These are phyloP conservation scores for Mimosa pudica DNA, from an alignment of 306 rosid species.

Conservation along the genomic window DNA sequence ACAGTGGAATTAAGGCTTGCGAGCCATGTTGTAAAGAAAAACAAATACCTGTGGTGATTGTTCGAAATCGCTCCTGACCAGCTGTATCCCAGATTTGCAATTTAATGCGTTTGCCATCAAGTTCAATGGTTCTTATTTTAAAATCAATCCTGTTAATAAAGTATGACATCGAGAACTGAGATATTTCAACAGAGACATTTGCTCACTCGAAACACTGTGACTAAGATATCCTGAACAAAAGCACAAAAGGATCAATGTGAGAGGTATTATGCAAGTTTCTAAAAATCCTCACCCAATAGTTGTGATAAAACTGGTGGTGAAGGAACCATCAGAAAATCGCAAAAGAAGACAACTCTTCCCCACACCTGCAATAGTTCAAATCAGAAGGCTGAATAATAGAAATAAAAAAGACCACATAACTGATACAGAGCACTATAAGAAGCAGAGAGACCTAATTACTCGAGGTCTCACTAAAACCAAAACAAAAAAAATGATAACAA, in stretches of 20 bases:
- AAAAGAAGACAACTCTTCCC: conserved; percentile 94
- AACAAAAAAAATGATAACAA: neutral
- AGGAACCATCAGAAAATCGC: conserved; percentile 93
- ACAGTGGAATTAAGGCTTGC: neutral
- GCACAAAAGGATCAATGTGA: conserved; percentile 5
- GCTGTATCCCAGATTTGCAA: conserved; percentile 93
- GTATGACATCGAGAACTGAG: conserved; percentile 18
- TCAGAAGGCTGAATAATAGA: conserved; percentile 11
- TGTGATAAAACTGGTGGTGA: conserved; percentile 91
- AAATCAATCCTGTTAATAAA: conserved; percentile 69
- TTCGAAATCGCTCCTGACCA: conserved; percentile 87
- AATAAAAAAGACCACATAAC: neutral
- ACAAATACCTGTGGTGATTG: conserved; percentile 72
- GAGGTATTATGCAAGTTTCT: neutral
- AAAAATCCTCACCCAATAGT: conserved; percentile 78
- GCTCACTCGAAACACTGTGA: neutral
- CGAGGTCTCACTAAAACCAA: neutral
- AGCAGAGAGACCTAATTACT: neutral
- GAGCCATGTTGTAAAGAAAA: conserved; percentile 28
- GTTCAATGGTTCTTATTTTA: conserved; percentile 89
- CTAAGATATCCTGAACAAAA: neutral
- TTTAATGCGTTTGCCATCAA: conserved; percentile 76
- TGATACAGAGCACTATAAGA: neutral
- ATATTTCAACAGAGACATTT: conserved; percentile 8
- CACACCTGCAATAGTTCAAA: conserved; percentile 64